phyloP scores from a whole-genome alignment of 2,329 filamentous ascomycete genomes.

The Endothia cerciana region DNA sequence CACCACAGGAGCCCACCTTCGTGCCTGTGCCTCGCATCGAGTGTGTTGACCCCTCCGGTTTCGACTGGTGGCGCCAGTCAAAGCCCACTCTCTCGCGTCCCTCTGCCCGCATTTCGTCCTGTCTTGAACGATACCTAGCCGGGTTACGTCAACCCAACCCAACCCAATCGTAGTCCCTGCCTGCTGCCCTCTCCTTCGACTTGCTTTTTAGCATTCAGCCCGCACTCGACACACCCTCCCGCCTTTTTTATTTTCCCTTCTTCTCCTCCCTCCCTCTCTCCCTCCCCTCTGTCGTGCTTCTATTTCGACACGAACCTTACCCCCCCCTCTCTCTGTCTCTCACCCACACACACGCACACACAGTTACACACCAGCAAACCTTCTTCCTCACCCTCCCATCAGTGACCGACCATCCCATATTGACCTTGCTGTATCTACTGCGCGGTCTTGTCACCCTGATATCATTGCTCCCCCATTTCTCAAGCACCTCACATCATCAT shows the following conservation, averaged over 20 bases:
- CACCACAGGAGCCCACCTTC: slow-evolving; percentile 2
- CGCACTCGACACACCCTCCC: neutral
- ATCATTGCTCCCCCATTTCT: neutral
- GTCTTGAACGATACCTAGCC: neutral
- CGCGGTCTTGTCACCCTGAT: too few relatives aligned
- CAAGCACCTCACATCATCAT: neutral
- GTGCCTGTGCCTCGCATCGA: slow-evolving; percentile 8
- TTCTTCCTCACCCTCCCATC: neutral
- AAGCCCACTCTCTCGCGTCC: neutral
- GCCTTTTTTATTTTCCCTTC: neutral
- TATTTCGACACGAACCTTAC: too few relatives aligned
- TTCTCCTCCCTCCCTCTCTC: neutral
- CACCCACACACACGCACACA: neutral
- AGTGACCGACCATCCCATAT: neutral
- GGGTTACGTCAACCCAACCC: slow-evolving; percentile 10
- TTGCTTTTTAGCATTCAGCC: neutral
- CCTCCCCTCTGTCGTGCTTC: neutral
- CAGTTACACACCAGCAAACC: neutral
- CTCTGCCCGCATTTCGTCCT: neutral
- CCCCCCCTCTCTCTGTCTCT: neutral
- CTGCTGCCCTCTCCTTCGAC: neutral
- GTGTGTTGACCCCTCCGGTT: neutral
- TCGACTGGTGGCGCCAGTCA: slow-evolving; percentile 3
- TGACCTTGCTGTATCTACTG: neutral
- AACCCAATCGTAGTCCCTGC: neutral